Evolutionary conservation across 306 rosid species (phyloP).

Genomic region (Cicer pinnatifidum): DNA sequence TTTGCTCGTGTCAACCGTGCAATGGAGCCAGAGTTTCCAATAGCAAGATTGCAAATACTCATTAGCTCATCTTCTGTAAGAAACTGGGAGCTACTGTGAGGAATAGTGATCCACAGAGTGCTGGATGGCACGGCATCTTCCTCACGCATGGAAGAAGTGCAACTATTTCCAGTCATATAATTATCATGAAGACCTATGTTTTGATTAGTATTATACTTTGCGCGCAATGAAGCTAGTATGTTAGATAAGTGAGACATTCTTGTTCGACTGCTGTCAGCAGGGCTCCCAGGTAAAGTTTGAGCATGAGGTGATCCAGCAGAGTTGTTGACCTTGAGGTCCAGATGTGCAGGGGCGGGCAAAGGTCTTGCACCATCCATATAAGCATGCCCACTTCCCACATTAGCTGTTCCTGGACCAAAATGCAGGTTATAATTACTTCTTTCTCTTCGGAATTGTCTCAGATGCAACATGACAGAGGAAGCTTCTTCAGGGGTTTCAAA

Average conservation of each 20-base stretch:
- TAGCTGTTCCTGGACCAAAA: slow-evolving; percentile 60
- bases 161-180: slow-evolving; percentile 55
- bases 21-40: slow-evolving; percentile 65
- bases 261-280: slow-evolving; percentile 56
- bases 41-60: slow-evolving; percentile 67
- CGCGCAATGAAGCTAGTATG: slow-evolving; percentile 59
- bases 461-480: slow-evolving; percentile 78
- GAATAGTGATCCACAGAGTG: slow-evolving; percentile 65
- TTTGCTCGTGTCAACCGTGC: slow-evolving; percentile 65
- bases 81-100: slow-evolving; percentile 55
- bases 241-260: slow-evolving; percentile 66
- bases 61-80: slow-evolving; percentile 73
- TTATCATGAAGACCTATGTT: slow-evolving; percentile 58
- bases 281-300: slow-evolving; percentile 60
- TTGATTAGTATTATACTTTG: slow-evolving; percentile 67
- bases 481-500: slow-evolving; percentile 92
- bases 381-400: slow-evolving; percentile 49
- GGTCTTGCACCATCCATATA: slow-evolving; percentile 67
- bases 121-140: slow-evolving; percentile 64
- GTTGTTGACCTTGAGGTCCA: slow-evolving; percentile 55
- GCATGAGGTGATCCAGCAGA: slow-evolving; percentile 69
- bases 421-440: slow-evolving; percentile 62
- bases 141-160: slow-evolving; percentile 52
- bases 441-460: slow-evolving; percentile 77
- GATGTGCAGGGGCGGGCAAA: slow-evolving; percentile 57